A percentile compares a stretch with the other conserved stretches of the same genome.
Conservation (phyloP, 306 rosid genomes). For the Leucaena leucocephala region DNA sequence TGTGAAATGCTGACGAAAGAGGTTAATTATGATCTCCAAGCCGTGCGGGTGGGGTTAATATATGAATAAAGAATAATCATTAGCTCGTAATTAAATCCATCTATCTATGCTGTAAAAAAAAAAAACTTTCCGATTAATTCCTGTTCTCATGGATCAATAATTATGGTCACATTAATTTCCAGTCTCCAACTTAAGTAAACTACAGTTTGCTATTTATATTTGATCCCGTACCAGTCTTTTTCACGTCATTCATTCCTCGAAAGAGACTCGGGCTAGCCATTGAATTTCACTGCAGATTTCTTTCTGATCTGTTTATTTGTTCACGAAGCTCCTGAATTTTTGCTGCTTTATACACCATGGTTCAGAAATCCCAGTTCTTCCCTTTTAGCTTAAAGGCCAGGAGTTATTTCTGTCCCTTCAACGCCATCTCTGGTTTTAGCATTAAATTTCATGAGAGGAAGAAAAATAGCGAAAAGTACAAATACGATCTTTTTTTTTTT, state of each 20-base stretch:
- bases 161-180: neutral
- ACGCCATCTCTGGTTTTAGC: neutral
- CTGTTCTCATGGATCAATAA: constrained; percentile 7
- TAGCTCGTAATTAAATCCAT: constrained; percentile 18
- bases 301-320: neutral
- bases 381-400: neutral
- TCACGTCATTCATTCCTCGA: neutral
- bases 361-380: neutral
- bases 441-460: neutral
- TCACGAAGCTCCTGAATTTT: neutral
- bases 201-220: neutral
- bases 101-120: constrained; percentile 18
- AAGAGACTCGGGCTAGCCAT: neutral
- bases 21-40: constrained; percentile 28
- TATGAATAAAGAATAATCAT: constrained; percentile 19
- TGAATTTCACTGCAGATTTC: neutral
- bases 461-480: neutral
- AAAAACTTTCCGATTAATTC: constrained; percentile 24
- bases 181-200: neutral
- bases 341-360: neutral
- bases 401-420: neutral
- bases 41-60: constrained; percentile 20
- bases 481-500: neutral
- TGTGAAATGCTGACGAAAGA: constrained; percentile 42
- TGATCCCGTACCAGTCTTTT: neutral